Percentiles rank a stretch among this genome's conserved stretches.
phyloP scores from a whole-genome alignment of 2,329 filamentous ascomycete species.

The Pseudonectria buxi region DNA sequence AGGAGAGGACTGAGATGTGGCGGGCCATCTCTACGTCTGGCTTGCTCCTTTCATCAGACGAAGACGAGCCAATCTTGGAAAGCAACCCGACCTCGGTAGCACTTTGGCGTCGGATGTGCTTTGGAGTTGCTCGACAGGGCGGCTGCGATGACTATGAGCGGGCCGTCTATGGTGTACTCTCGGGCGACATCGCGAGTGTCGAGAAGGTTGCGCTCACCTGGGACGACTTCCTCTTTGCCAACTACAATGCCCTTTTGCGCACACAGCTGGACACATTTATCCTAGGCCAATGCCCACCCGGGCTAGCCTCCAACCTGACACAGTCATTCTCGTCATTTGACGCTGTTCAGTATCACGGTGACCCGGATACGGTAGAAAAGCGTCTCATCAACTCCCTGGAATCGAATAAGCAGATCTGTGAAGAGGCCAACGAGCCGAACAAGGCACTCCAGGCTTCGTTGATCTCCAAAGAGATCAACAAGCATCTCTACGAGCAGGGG shows the following conservation, averaged over 20 bases:
- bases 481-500: conserved; percentile 55
- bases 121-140: conserved; percentile 60
- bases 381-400: conserved; percentile 57
- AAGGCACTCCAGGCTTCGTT: conserved; percentile 73
- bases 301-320: conserved; percentile 45
- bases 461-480: conserved; percentile 55
- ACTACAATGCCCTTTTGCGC: conserved; percentile 80
- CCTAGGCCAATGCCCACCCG: conserved; percentile 46
- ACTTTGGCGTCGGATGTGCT: conserved; percentile 76
- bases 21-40: conserved; percentile 76
- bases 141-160: conserved; percentile 72
- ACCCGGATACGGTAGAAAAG: conserved; percentile 44
- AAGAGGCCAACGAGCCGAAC: conserved; percentile 57
- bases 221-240: conserved; percentile 81
- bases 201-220: conserved; percentile 69
- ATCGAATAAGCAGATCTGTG: conserved; percentile 45
- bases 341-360: conserved; percentile 55
- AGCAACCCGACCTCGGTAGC: conserved; percentile 39
- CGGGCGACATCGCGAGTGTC: conserved; percentile 73
- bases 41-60: conserved; percentile 50
- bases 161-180: conserved; percentile 85
- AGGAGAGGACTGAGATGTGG: conserved; percentile 82
- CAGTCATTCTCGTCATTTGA: conserved; percentile 59
- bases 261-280: conserved; percentile 72
- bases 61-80: conserved; percentile 33